Conservation (phyloP, 345 rosid species). For the Iberis pinnata region DNA sequence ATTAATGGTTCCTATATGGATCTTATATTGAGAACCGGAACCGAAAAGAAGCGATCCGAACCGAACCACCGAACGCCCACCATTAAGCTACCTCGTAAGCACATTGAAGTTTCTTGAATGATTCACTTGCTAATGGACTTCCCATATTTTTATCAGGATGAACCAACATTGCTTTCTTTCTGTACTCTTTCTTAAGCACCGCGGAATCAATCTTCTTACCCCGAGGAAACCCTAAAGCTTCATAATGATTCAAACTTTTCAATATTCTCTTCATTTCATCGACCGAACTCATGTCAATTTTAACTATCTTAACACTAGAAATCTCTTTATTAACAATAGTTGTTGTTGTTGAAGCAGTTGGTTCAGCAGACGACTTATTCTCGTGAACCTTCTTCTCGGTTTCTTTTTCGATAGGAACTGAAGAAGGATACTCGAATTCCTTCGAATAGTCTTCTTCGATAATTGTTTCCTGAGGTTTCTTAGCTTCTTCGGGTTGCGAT, state of each 20-base stretch:
- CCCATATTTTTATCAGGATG: conserved; percentile 99
- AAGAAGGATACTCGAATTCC: conserved; percentile 45
- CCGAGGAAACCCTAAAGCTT: conserved; percentile 71
- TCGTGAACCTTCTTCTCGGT: conserved; percentile 40
- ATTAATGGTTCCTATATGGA: too few relatives aligned
- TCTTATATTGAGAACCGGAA: too few relatives aligned
- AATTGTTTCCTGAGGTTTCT: conserved; percentile 43
- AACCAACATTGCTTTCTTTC: conserved; percentile 97
- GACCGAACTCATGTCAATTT: conserved; percentile 48
- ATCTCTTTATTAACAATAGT: conserved; percentile 45
- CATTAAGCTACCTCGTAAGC: conserved; percentile 72
- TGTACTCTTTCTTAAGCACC: conserved; percentile 72
- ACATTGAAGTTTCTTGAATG: conserved; percentile 95
- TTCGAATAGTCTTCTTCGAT: conserved; percentile 60
- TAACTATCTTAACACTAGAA: conserved; percentile 38
- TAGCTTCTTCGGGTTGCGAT: conserved; percentile 50
- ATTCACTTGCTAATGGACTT: conserved; percentile 84
- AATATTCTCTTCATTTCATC: conserved; percentile 90
- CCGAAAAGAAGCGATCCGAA: too few relatives aligned
- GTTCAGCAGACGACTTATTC: conserved; percentile 56
- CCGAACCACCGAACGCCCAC: too few relatives aligned
- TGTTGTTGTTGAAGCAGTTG: conserved; percentile 44
- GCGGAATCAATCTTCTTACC: conserved; percentile 55
- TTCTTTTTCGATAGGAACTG: conserved; percentile 51
- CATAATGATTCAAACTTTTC: conserved; percentile 66